Evolutionary conservation across 352 stramenopile species (phyloP), one percentile per base, ranked within the genome.

Genomic region (Phytophthora palmivora): DNA sequence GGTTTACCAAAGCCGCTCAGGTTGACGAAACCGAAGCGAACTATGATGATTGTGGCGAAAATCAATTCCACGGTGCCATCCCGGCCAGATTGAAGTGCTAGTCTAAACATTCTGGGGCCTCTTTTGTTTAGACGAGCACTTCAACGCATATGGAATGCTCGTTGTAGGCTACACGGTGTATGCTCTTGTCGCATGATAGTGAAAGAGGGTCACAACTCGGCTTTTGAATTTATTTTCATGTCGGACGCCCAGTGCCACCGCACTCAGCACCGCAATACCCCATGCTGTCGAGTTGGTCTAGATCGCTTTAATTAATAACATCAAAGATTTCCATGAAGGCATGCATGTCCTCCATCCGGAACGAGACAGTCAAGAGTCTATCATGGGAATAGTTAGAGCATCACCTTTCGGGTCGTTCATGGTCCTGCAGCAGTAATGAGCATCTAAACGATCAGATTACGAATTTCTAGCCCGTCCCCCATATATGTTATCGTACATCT

Each of bases 41-140:
- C n/a, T 12, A 24, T 50, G 41, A n/a, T 60, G 52, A 51, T 67
- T 61, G 50, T 56, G 42, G 58, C 41, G 33, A 45, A 22, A 32
- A 45, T 46, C 38, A 64, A 46, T 64, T n/a, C 42, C 10, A n/a
- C 16, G 16, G 18, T 41, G n/a, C n/a, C n/a, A n/a, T n/a, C n/a
- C n/a, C n/a, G n/a, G n/a, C 16, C 34, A 58, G 34, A 55, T 67
- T 67, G 58, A 67, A 67, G 49, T 36, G 41, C 14, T 48, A 67
- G 58, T 67, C 58, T 67, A 49, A 67, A 67, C 58, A 66, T 50
- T 43, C 14, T 14, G 19, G 4, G 15, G 3, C 18, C 18, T 8
- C 16, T 61, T 49, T 61, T 67, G 58, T 67, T 67, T 67, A 67
- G 58, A 67, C 58, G 58, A 67, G 42, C 34, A 55, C 48, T 67